Base-by-base conservation (phyloP, 2,329 filamentous ascomycete genomes). In the Cytospora mali region DNA sequence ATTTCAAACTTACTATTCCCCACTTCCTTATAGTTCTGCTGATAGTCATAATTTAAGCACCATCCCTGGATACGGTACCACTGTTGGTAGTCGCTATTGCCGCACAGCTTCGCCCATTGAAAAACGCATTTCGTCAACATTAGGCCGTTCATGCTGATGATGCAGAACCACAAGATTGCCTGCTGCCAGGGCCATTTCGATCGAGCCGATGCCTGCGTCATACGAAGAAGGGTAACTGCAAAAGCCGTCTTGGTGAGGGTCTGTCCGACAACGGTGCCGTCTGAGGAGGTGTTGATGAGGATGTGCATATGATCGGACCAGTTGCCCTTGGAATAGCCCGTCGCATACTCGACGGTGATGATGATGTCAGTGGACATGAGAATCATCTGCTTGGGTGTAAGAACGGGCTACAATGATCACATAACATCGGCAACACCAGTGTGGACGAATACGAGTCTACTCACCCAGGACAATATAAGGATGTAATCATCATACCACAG, bases 261-360 rank as follows among this genome's bases (percentile, higher is more conserved):
- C 64, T 76, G 75, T 0, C 72, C 73, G 55, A 77, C 71, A 27
- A 76, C 61, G 13, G 73, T 76, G 35, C 74, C 73, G 66, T 73
- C 76, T 1, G 75, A 75, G 3, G 74, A 74, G 14, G 74, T 70
- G 65, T 79, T 80, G 74, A 83, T 82, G 61, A 84, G 72, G 66
- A 83, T 82, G 68, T 81, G 79, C 80, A 83, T 83, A 59, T 75
- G 76, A 65, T 81, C 79, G 62, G 80, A 77, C 81, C 81, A 84
- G 21, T 72, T 68, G n/a, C 78, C 69, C 1, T 73, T 69, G 6
- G 81, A 75, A 64, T 83, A 83, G 56, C 80, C 81, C 9, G 77
- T 81, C 7, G 76, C 79, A 61, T 79, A 83, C 62, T 83, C 72
- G 54, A 77, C 66, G 1, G 78, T 69, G 59, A 82, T 82, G 18